These are phyloP conservation scores for Saprolegnia parasitica DNA, from an alignment of 352 stramenopile species.

Conservation along the genomic window DNA sequence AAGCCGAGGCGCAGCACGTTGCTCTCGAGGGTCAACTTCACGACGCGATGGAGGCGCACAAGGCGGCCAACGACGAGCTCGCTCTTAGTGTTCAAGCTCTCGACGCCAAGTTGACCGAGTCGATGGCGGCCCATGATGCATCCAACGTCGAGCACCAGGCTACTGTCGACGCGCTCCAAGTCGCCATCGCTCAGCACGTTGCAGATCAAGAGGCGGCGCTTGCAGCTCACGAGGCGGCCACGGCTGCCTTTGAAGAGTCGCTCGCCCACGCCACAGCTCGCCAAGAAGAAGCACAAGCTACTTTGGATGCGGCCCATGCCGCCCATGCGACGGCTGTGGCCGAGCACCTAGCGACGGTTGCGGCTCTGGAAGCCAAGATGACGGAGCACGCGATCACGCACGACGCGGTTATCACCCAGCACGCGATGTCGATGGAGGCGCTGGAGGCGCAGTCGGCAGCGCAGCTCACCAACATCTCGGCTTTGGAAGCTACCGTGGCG, in stretches of 20 bases:
- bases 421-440: too few relatives aligned
- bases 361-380: neutral
- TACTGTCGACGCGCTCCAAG: neutral
- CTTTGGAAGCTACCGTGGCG: neutral
- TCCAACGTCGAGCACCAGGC: neutral
- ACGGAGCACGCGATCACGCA: neutral
- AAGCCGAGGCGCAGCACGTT: neutral
- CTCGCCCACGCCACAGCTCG: neutral
- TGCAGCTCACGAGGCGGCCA: neutral
- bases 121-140: neutral
- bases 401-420: too few relatives aligned
- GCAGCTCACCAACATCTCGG: too few relatives aligned
- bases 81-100: neutral
- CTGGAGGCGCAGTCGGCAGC: too few relatives aligned
- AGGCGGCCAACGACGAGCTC: neutral
- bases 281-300: neutral
- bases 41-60: conserved; percentile 1
- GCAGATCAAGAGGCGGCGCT: neutral
- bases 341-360: neutral
- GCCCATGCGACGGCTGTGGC: neutral
- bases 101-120: conserved; percentile 6
- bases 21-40: conserved; percentile 2
- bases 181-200: neutral
- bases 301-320: neutral
- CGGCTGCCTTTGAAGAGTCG: neutral